Evolutionary conservation across 2,329 filamentous ascomycete species (phyloP), one percentile per base, ranked within the genome.

Genomic region (Penicillium occitanis): DNA sequence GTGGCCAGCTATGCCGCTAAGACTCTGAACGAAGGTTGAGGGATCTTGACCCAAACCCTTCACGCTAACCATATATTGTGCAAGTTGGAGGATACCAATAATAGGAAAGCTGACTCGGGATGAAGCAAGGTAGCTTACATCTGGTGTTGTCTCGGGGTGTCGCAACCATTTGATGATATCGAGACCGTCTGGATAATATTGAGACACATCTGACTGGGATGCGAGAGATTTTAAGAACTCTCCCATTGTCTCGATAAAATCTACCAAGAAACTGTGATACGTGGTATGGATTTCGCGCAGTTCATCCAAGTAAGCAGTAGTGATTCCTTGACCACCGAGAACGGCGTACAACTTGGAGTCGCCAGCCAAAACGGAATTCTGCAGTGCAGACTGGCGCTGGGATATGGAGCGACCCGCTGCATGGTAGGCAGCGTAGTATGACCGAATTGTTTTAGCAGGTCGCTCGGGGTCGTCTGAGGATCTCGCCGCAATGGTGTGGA

Each of bases 81-180:
- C 92, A 66, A 99, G 87, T 80, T 99, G 95, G 30, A 97, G 93
- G 70, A 99, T 85, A 69, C 95, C 95, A 75, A 99, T 99, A 77
- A 99, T 82, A 37, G 95, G 95, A 75, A 99, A 89, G 82, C 93
- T 98, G 80, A 99, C 92, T 0, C 93, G 93, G 1, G 93, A 93
- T 11, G 93, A 96, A 51, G 97, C 91, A 37, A 97, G 85, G 78
- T 99, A 99, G 78, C 97, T 93, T 65, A 90, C 87, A 77, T 98
- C 94, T 19, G 95, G 95, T 65, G 96, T 96, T 11, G 91, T 86
- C 69, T 98, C 94, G 55, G 88, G 88, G 76, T 94, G 87, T 77
- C 92, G 91, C 65, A 99, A 86, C 95, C 95, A 99, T 76, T 88
- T 85, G 85, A 98, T 88, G 71, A 99, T 86, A 80, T 99, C 94